phyloP scores from a whole-genome alignment of 2,329 filamentous ascomycete species.

The Cadophora gregata region DNA sequence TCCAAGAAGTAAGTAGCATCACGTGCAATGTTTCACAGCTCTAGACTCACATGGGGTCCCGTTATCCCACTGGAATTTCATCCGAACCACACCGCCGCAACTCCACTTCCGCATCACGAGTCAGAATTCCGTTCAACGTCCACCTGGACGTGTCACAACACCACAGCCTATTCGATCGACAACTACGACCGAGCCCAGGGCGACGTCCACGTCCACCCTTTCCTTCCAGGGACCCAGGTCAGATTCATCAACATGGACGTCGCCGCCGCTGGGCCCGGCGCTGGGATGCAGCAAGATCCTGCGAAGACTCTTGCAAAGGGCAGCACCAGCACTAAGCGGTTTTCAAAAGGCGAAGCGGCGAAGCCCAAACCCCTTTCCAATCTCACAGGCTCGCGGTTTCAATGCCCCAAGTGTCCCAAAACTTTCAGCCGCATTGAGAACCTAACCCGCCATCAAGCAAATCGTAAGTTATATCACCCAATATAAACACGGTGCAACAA shows the following conservation, averaged over 20 bases:
- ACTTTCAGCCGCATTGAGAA: constrained; percentile 43
- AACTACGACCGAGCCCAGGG: neutral
- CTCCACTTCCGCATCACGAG: constrained; percentile 20
- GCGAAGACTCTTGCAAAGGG: neutral
- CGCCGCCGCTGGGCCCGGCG: neutral
- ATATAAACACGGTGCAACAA: no score
- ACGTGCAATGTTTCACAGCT: constrained; percentile 2
- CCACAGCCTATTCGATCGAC: constrained; percentile 20
- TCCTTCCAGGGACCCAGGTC: constrained; percentile 7
- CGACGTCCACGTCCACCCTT: constrained; percentile 9
- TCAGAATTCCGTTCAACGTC: constrained; percentile 20
- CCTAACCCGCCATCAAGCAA: constrained; percentile 42
- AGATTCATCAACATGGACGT: constrained; percentile 16
- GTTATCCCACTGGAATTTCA: neutral
- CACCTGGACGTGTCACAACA: constrained; percentile 15
- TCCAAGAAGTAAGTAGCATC: neutral
- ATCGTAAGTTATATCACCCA: constrained; percentile 37
- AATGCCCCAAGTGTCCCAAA: constrained; percentile 42
- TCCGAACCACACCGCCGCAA: constrained; percentile 6
- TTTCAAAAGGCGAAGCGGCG: constrained; percentile 24
- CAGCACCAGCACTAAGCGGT: constrained; percentile 22
- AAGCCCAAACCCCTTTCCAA: constrained; percentile 24
- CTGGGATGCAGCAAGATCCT: neutral
- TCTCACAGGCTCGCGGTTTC: constrained; percentile 33
- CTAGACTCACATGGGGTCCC: neutral